Percentiles rank a stretch among this genome's conserved stretches.
Conservation (phyloP, 2,329 filamentous ascomycete genomes). For the Neurospora sp. region DNA sequence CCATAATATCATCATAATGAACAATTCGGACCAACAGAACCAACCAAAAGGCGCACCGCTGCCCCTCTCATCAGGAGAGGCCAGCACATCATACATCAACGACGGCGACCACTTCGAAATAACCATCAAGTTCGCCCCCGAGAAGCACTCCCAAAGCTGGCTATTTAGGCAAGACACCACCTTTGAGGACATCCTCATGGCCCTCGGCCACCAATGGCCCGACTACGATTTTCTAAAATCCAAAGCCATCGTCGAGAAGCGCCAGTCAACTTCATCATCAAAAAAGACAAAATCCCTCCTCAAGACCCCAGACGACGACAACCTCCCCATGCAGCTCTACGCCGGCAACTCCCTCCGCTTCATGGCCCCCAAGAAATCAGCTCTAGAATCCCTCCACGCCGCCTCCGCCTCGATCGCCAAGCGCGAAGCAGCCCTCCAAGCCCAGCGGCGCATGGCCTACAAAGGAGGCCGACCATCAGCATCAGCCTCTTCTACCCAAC, state of each 20-base stretch:
- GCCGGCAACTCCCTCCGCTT: constrained; percentile 20
- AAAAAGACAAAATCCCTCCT: constrained; percentile 17
- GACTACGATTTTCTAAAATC: constrained; percentile 16
- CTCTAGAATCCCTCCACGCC: constrained; percentile 17
- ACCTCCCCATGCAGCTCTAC: constrained; percentile 16
- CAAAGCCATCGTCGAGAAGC: constrained; percentile 19
- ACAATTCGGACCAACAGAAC: neutral
- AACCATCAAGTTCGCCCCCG: constrained; percentile 14
- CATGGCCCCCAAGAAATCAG: constrained; percentile 19
- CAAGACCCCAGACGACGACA: constrained; percentile 17
- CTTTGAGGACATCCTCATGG: constrained; percentile 7
- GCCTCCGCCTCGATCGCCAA: constrained; percentile 5
- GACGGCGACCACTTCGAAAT: constrained; percentile 9
- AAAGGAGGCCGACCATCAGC: constrained; percentile 5
- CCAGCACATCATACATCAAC: neutral
- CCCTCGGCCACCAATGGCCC: constrained; percentile 1
- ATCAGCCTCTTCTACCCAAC: neutral
- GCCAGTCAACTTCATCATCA: neutral
- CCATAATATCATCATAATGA: neutral
- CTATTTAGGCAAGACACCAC: constrained; percentile 1
- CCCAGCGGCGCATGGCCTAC: constrained; percentile 7
- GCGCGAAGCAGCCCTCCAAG: constrained; percentile 5
- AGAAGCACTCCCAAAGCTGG: constrained; percentile 12
- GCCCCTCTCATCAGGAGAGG: neutral
- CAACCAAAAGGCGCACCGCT: neutral